Percentiles rank a stretch among this genome's conserved stretches.
Conservation (phyloP, 768 basidiomycete species). For the Agaricus sinodeliciosus region DNA sequence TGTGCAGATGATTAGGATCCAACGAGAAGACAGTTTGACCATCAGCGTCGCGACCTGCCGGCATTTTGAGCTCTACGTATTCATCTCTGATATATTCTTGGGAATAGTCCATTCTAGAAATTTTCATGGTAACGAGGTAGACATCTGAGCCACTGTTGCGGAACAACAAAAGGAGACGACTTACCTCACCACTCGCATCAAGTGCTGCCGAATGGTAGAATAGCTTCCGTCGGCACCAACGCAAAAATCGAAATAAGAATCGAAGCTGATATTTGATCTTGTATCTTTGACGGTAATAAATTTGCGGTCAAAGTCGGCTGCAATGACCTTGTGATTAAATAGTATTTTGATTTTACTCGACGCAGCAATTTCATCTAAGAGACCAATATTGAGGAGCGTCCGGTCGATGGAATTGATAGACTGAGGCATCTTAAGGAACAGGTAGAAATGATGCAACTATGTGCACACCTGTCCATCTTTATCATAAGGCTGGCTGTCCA, state of each 20-base stretch:
- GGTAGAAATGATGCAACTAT: constrained; percentile 4
- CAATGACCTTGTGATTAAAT: constrained; percentile 77
- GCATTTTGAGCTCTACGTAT: constrained; percentile 96
- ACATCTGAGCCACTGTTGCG: neutral
- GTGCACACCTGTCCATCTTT: constrained; percentile 74
- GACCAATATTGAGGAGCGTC: constrained; percentile 74
- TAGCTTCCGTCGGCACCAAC: constrained; percentile 94
- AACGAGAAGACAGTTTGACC: constrained; percentile 71
- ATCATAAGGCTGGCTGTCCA: constrained; percentile 85
- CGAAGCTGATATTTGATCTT: constrained; percentile 32
- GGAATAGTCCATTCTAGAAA: constrained; percentile 82
- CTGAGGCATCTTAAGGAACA: constrained; percentile 34
- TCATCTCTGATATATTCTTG: constrained; percentile 95
- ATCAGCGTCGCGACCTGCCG: constrained; percentile 57
- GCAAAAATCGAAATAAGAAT: constrained; percentile 66
- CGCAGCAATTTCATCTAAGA: constrained; percentile 71
- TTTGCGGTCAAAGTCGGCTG: constrained; percentile 69
- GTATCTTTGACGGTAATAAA: constrained; percentile 46
- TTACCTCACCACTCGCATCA: constrained; percentile 93
- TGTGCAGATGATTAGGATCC: constrained; percentile 94
- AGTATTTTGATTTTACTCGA: constrained; percentile 57
- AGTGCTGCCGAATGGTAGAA: constrained; percentile 83
- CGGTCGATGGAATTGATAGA: constrained; percentile 94
- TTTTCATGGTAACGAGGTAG: constrained; percentile 21
- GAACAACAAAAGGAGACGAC: constrained; percentile 13